These are phyloP conservation scores for Heimioporus sp. DNA, from an alignment of 768 basidiomycete genomes.

Conservation along the genomic window DNA sequence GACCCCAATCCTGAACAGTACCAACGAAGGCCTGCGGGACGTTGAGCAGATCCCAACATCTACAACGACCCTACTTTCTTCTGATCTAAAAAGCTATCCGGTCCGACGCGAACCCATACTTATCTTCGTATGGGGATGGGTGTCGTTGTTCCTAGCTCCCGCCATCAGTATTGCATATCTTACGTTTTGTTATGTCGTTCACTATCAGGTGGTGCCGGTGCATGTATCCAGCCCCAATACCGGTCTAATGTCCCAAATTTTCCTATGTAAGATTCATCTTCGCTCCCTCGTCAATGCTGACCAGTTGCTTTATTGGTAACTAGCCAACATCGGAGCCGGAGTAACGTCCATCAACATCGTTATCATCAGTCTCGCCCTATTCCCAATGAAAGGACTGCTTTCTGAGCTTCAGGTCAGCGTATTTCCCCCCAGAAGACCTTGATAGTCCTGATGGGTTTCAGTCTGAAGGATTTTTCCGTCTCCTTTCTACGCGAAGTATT, in stretches of 20 bases:
- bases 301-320: neutral
- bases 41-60: constrained; percentile 1
- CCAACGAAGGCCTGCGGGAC: neutral
- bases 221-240: neutral
- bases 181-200: constrained; percentile 16
- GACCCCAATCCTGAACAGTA: neutral
- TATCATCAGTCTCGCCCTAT: constrained; percentile 10
- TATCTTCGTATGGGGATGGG: constrained; percentile 4
- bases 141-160: constrained; percentile 1
- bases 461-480: constrained; percentile 21
- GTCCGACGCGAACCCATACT: neutral
- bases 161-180: constrained; percentile 10
- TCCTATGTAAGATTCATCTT: constrained; percentile 2
- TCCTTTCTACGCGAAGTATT: constrained; percentile 5
- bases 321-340: constrained; percentile 10
- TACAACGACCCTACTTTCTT: neutral
- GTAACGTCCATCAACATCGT: constrained; percentile 15
- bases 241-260: constrained; percentile 1
- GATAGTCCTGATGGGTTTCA: neutral
- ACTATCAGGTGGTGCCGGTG: constrained; percentile 12
- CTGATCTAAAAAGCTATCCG: neutral
- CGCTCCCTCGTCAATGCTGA: too few relatives aligned
- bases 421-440: too few relatives aligned
- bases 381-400: constrained; percentile 12
- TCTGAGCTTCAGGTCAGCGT: constrained; percentile 9